Evolutionary conservation across 768 basidiomycete genomes (phyloP).

Genomic region (Obba rivulosa): DNA sequence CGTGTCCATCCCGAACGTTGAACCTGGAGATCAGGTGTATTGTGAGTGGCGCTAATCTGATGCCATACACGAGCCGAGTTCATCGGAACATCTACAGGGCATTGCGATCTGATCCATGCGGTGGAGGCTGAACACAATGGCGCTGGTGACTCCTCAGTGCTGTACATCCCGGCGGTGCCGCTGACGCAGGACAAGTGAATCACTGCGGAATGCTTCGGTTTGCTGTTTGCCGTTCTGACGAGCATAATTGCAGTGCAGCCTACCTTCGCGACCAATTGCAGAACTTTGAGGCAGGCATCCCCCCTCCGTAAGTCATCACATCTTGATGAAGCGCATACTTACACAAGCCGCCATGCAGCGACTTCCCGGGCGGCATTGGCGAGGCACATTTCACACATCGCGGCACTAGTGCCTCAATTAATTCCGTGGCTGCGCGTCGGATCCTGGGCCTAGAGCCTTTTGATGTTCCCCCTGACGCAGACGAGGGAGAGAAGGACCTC

Average conservation of each 20-base stretch:
- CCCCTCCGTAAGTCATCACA: slow-evolving; percentile 42
- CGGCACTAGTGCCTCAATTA: slow-evolving; percentile 34
- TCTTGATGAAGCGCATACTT: slow-evolving; percentile 25
- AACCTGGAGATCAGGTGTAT: slow-evolving; percentile 74
- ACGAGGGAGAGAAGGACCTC: slow-evolving; percentile 11
- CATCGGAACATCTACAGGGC: slow-evolving; percentile 12
- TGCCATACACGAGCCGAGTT: background rate
- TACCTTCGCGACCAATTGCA: slow-evolving; percentile 62
- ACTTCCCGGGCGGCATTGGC: slow-evolving; percentile 51
- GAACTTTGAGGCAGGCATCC: slow-evolving; percentile 50
- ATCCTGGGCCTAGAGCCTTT: slow-evolving; percentile 41
- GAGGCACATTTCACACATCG: slow-evolving; percentile 35
- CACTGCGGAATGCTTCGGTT: background rate
- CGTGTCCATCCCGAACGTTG: slow-evolving; percentile 61
- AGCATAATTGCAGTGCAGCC: slow-evolving; percentile 28
- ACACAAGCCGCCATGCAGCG: slow-evolving; percentile 21
- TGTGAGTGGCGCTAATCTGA: slow-evolving; percentile 27
- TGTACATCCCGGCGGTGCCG: slow-evolving; percentile 75
- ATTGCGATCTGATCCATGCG: slow-evolving; percentile 38
- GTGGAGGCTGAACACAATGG: slow-evolving; percentile 51
- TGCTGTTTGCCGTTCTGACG: background rate
- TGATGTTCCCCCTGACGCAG: slow-evolving; percentile 3
- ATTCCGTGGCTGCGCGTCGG: slow-evolving; percentile 29
- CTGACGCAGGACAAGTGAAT: slow-evolving; percentile 45
- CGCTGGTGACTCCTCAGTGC: slow-evolving; percentile 53